Evolutionary conservation across 441 rosid genomes (phyloP), one percentile per base, ranked within the genome.

Genomic region (Pelargonium myrrhifolium): DNA sequence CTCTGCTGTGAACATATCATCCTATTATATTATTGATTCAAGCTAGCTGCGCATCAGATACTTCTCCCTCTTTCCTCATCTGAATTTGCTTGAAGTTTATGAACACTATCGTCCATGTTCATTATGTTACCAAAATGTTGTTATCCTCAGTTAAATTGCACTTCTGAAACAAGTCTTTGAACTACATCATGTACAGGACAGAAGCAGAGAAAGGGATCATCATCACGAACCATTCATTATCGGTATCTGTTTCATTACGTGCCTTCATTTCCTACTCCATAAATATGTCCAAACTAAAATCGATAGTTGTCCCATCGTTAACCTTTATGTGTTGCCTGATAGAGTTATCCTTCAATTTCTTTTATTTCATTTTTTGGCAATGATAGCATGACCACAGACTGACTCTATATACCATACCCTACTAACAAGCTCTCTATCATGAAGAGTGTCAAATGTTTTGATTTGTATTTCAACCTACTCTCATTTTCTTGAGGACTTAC

Each of bases 161-260:
- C 66, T 62, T 66, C 72, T 70, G 65, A 66, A 35, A 69, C 18
- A 26, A 5, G 67, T 62, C 22, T 47, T 74, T 60, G 26, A 40
- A 65, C 63, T 70, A 49, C n/a, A 37, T 60, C 63, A 64, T 83
- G 71, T 71, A 68, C 89, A 92, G 99, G 99, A 87, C 79, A 62
- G 99, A 95, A 82, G 88, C 93, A 65, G 98, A 92, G 82, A 90
- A 90, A 80, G 97, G 97, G 53, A 86, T 95, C 76, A 79, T 90
- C 49, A 81, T 95, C 68, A 95, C 96, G 69, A 89, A 89, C 72
- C 99, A 92, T 72, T 92, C 99, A 17, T 79, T 94, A 65, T 79
- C 43, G 86, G 98, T 94, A 86, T 64, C 83, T 51, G 68, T 65
- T 73, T 67, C 61, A 60, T 74, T 61, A 45, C 70, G n/a, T 26